These are phyloP conservation scores for Globisporangium spinosum DNA, from an alignment of 352 stramenopile genomes.

Conservation along the genomic window DNA sequence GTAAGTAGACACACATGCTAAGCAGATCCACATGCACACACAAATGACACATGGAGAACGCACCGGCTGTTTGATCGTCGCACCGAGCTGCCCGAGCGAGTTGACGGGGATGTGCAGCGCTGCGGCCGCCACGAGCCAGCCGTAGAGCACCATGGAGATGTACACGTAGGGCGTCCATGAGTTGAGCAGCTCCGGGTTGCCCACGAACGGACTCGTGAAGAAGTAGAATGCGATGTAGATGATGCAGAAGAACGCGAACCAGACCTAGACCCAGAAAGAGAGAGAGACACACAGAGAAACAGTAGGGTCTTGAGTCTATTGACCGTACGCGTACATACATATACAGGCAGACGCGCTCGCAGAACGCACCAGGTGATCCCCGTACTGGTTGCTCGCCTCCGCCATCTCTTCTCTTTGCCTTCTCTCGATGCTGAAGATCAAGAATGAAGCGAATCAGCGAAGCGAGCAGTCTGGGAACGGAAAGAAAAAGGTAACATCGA, in stretches of 20 bases:
- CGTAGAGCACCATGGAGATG: slow-evolving; percentile 83
- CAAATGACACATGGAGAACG: slow-evolving; percentile 5
- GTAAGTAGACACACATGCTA: no score
- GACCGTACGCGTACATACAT: background rate
- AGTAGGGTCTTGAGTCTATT: background rate
- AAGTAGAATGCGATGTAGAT: slow-evolving; percentile 88
- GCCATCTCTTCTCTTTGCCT: background rate
- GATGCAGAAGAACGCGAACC: slow-evolving; percentile 76
- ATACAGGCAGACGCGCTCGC: background rate
- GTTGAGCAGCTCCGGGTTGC: slow-evolving; percentile 78
- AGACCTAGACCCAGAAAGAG: slow-evolving; percentile 38
- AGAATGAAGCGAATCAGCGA: background rate
- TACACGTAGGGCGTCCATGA: slow-evolving; percentile 88
- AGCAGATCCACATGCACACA: background rate
- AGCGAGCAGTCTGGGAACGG: background rate
- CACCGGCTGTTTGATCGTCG: slow-evolving; percentile 83
- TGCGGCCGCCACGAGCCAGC: slow-evolving; percentile 75
- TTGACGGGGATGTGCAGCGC: slow-evolving; percentile 73
- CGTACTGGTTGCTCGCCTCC: slow-evolving; percentile 8
- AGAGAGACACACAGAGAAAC: background rate
- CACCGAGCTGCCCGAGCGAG: slow-evolving; percentile 65
- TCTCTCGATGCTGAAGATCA: background rate
- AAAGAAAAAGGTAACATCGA: background rate
- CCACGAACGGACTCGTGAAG: slow-evolving; percentile 86
- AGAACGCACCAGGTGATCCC: slow-evolving; percentile 16